Base-by-base conservation (phyloP, 495 filamentous ascomycete genomes). In the Penicillium bialowiezense region DNA sequence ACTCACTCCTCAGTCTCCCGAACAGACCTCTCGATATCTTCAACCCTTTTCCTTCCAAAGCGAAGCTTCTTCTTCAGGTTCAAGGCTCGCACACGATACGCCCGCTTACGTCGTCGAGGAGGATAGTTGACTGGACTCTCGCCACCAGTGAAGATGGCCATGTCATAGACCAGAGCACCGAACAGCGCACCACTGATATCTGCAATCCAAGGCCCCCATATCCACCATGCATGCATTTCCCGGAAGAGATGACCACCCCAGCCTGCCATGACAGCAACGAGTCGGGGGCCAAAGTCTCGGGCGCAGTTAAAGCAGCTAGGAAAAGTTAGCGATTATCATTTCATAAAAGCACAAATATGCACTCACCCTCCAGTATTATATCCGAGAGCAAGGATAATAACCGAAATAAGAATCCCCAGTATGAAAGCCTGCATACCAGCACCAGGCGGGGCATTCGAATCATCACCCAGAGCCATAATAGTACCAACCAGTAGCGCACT, bases 401-500 rank as follows among this genome's bases (percentile, higher is more conserved):
- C 40, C 15, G 53, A 32, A 2, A 45, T 45, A 5, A 45, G 8
- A 36, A 45, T 45, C 8, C 59, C 59, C 5, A 59, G 44, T 0
- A 62, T 44, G 31, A 62, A 62, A 1, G 59, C 48, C 21, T 59
- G 56, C 59, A 62, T 62, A 41, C 56, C 59, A 3, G 59, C 59
- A 17, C 59, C 59, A 3, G 59, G 59, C 0, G 56, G 56, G 0
- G 56, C 50, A 44, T 62, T 62, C 0, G 45, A 46, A 26, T 62
- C 59, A 52, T 59, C 59, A 33, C 59, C 59, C 18, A 62, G 40
- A 3, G 59, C 59, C 13, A 62, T 50, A 19, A 62, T 51, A 5
- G 46, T 52, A 44, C 56, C 52, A 6, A 62, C 28, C 2, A 62
- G 19, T 10, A 62, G 56, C 9, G 56, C 56, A 44, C 51, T 51